Evolutionary conservation across 1,139 yeast species (phyloP), one percentile per base, ranked within the genome.

Genomic region (Sugiyamaella castrensis): DNA sequence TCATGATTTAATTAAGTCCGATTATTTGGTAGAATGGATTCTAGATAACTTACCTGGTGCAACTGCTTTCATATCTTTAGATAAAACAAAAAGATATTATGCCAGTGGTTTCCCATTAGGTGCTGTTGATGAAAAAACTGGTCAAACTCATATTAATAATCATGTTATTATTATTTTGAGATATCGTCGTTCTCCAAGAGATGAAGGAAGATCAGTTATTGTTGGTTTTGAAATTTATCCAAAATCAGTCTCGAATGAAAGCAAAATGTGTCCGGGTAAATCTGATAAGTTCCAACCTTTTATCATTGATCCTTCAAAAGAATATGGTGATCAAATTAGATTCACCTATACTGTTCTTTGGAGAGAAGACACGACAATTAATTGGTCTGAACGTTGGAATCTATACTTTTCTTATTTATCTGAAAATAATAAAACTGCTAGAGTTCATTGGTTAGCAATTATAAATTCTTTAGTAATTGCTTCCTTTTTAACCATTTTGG

Each of bases 211-310:
- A 46, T 71, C 76, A 57, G 77, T 86, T 1, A 86, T 89, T 58
- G 96, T 88, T 19, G 97, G 96, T 0, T 87, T 88, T 59, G 97
- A 89, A 69, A 88, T 87, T 8, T 88, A 88, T 61, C 96, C 96
- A 9, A 84, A 81, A 65, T 84, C 94, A 50, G 91, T 87, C 11
- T 72, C 76, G 43, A 83, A 81, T 61, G 58, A 54, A 13, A 48
- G 56, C n/a, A 53, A 55, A 34, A 34, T 13, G 38, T 62, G 66
- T 45, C 64, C 66, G 10, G 61, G 57, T 5, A 62, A 56, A 24
- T 44, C 50, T 2, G 63, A 61, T 30, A 44, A 46, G 41, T 55
- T 46, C 39, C 49, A 55, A 15, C 58, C 57, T 9, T 53, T 51
- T 41, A 53, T 54, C 10, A 52, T 66, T n/a, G 60, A 63, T 37